phyloP scores from a whole-genome alignment of 768 basidiomycete species.

The Leccinum olivaceopallidum region DNA sequence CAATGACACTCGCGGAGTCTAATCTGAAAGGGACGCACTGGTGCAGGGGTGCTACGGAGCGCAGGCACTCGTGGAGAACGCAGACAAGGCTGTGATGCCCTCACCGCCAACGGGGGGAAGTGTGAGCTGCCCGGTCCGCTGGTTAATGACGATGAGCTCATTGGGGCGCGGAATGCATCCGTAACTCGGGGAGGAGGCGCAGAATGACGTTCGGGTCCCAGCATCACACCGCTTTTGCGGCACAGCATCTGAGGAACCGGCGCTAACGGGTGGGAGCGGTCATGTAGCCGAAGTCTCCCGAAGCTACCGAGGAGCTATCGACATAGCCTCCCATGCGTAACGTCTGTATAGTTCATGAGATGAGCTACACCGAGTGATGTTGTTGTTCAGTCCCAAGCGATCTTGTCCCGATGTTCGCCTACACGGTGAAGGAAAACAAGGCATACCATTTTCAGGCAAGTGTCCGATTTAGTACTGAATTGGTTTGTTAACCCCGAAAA shows the following conservation, averaged over 20 bases:
- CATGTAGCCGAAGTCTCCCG: neutral
- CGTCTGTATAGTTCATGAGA: neutral
- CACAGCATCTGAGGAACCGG: constrained; percentile 21
- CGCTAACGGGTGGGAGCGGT: neutral
- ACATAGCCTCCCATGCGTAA: constrained; percentile 7
- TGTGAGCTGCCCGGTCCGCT: neutral
- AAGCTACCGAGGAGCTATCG: neutral
- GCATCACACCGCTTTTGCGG: constrained; percentile 24
- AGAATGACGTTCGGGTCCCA: constrained; percentile 18
- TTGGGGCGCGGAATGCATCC: neutral
- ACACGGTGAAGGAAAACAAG: constrained; percentile 12
- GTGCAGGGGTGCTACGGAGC: neutral
- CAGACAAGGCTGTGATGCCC: constrained; percentile 23
- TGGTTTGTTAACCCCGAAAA: neutral
- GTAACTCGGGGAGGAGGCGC: constrained; percentile 15
- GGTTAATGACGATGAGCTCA: neutral
- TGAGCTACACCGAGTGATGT: neutral
- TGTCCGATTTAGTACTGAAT: constrained; percentile 6
- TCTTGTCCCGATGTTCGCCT: neutral
- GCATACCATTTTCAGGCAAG: constrained; percentile 23
- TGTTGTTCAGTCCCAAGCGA: neutral
- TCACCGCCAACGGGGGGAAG: constrained; percentile 17
- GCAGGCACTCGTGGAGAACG: constrained; percentile 11
- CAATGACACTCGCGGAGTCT: constrained; percentile 8
- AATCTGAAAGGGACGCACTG: constrained; percentile 2